A percentile compares a stretch with the other conserved stretches of the same genome.
These are phyloP conservation scores for Penicillium parvum DNA, from an alignment of 495 filamentous ascomycete genomes.

Conservation along the genomic window DNA sequence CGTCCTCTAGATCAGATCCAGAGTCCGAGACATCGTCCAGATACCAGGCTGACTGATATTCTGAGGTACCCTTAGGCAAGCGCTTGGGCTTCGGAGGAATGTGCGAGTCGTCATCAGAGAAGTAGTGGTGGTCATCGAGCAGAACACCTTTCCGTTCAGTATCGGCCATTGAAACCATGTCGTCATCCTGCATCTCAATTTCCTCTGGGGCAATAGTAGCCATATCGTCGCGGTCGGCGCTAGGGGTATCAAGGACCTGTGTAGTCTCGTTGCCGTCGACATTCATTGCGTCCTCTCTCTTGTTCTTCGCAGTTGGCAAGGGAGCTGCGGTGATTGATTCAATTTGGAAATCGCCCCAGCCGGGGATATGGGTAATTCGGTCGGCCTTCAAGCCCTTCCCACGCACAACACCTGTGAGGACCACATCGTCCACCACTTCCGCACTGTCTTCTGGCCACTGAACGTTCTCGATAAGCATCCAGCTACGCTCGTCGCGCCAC, in stretches of 20 bases:
- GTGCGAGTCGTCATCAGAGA: constrained; percentile 81
- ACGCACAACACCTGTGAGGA: constrained; percentile 82
- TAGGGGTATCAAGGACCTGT: constrained; percentile 62
- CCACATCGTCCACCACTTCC: constrained; percentile 48
- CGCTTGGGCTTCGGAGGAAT: constrained; percentile 61
- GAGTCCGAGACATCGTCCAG: constrained; percentile 82
- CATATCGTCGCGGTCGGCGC: constrained; percentile 74
- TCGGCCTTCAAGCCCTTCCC: constrained; percentile 86
- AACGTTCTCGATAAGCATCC: constrained; percentile 86
- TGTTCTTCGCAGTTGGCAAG: constrained; percentile 47
- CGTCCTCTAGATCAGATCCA: constrained; percentile 75
- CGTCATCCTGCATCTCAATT: constrained; percentile 67
- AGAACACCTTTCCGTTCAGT: constrained; percentile 71
- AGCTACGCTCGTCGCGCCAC: constrained; percentile 92
- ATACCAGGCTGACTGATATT: constrained; percentile 92
- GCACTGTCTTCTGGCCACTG: constrained; percentile 55
- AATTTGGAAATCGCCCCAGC: constrained; percentile 94
- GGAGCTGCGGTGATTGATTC: constrained; percentile 77
- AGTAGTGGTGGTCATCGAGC: constrained; percentile 96
- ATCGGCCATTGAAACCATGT: constrained; percentile 53
- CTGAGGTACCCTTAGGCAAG: constrained; percentile 85
- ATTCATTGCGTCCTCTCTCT: constrained; percentile 63
- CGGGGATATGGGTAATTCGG: constrained; percentile 82
- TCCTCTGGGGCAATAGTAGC: constrained; percentile 81
- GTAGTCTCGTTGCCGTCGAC: constrained; percentile 53